phyloP scores from a whole-genome alignment of 306 rosid species.

The Gynostemma pentaphyllum region DNA sequence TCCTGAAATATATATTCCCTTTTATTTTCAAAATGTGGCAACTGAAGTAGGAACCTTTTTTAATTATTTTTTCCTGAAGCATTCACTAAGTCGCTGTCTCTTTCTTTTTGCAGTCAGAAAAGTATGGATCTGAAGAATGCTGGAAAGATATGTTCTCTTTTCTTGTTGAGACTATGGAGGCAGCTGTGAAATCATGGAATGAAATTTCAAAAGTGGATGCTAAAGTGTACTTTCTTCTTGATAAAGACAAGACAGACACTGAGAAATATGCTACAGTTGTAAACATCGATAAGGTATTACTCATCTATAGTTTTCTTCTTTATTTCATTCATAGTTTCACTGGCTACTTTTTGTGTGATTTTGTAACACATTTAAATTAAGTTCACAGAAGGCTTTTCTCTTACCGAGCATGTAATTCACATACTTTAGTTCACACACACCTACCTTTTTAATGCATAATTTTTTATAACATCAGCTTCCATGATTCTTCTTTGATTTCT shows the following conservation, averaged over 20 bases:
- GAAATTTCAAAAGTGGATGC: constrained; percentile 80
- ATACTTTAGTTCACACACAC: too few species aligned
- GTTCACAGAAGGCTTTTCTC: constrained; percentile 10
- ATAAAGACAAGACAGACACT: constrained; percentile 64
- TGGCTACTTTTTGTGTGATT: constrained; percentile 1
- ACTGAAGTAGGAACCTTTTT: not conserved
- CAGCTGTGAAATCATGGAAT: constrained; percentile 85
- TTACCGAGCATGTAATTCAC: not conserved
- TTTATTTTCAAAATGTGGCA: not conserved
- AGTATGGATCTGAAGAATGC: constrained; percentile 66
- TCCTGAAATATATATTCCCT: not conserved
- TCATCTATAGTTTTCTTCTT: not conserved
- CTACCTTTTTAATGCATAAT: not conserved
- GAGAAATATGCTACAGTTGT: constrained; percentile 84
- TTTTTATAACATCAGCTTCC: not conserved
- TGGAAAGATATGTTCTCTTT: constrained; percentile 62
- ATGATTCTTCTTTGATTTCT: not conserved
- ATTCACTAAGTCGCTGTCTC: not conserved
- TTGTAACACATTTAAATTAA: constrained; percentile 1
- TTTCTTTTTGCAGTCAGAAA: constrained; percentile 53
- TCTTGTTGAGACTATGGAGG: constrained; percentile 86
- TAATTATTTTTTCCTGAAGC: not conserved
- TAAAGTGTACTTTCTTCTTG: constrained; percentile 78
- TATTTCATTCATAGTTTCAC: constrained; percentile 4
- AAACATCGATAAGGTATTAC: constrained; percentile 81